Evolutionary conservation across 2,329 filamentous ascomycete species (phyloP).

Genomic region (Verticillium alfalfae): DNA sequence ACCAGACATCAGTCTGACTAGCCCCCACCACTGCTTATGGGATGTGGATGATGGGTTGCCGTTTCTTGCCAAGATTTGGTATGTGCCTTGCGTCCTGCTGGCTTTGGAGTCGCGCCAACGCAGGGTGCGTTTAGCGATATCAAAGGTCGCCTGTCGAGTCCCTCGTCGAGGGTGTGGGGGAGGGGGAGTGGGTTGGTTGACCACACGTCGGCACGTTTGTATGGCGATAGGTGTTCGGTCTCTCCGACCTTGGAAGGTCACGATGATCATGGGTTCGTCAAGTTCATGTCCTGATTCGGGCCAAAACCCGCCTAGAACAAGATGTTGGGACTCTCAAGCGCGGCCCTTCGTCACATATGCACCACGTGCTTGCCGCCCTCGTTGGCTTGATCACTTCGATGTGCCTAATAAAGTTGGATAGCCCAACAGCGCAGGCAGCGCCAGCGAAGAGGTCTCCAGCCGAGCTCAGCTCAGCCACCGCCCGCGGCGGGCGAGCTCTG

Average conservation of each 20-base stretch:
- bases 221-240: neutral
- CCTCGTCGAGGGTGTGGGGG: no score
- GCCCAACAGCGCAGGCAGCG: no score
- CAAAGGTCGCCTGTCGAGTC: no score
- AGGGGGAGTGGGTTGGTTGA: no score
- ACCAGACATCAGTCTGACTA: no score
- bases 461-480: neutral
- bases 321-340: neutral
- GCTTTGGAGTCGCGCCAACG: neutral
- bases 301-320: neutral
- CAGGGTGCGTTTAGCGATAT: neutral
- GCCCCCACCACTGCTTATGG: neutral
- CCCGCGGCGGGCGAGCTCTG: neutral
- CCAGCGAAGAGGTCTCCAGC: neutral
- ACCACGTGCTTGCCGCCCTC: neutral
- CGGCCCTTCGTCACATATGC: neutral
- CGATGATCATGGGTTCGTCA: neutral
- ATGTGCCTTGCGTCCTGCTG: neutral
- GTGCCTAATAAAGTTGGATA: neutral
- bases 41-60: neutral
- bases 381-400: neutral
- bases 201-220: neutral
- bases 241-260: neutral
- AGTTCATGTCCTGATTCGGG: neutral
- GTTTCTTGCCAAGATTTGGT: no score